Conservation (phyloP, 768 basidiomycete genomes). For the Leccinellum albellum region DNA sequence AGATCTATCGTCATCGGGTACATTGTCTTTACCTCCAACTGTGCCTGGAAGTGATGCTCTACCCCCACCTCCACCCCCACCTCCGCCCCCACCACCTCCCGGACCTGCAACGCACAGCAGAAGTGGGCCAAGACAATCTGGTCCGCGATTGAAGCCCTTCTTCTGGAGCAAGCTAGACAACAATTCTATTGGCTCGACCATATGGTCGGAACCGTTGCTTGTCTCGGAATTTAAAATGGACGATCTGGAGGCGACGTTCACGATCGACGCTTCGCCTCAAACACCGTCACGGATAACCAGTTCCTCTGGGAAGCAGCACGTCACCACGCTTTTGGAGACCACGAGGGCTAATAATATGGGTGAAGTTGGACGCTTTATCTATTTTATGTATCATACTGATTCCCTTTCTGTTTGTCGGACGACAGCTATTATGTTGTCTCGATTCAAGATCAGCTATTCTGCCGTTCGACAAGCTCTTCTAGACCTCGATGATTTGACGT, state of each 20-base stretch:
- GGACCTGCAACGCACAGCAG: slow-evolving; percentile 31
- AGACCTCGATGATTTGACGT: slow-evolving; percentile 60
- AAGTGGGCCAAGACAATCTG: slow-evolving; percentile 32
- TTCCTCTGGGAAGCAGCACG: slow-evolving; percentile 51
- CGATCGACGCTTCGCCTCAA: slow-evolving; percentile 46
- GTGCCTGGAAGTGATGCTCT: not conserved
- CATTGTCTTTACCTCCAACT: slow-evolving; percentile 23
- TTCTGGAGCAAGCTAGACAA: slow-evolving; percentile 83
- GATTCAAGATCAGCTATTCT: slow-evolving; percentile 60
- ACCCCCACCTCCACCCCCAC: slow-evolving; percentile 3
- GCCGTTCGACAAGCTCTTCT: slow-evolving; percentile 72
- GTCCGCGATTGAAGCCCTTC: slow-evolving; percentile 76
- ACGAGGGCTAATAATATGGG: slow-evolving; percentile 83
- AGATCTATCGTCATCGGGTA: slow-evolving; percentile 1
- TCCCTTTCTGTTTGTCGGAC: not conserved
- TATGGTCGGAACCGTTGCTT: slow-evolving; percentile 64
- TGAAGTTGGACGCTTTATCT: slow-evolving; percentile 26
- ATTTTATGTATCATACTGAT: slow-evolving; percentile 1
- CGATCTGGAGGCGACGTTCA: slow-evolving; percentile 74
- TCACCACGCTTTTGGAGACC: slow-evolving; percentile 73
- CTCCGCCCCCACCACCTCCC: slow-evolving; percentile 31
- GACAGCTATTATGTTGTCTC: slow-evolving; percentile 78
- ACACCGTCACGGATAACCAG: slow-evolving; percentile 40
- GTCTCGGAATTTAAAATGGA: slow-evolving; percentile 50
- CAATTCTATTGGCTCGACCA: slow-evolving; percentile 42